Base-by-base conservation (phyloP, 2,329 filamentous ascomycete genomes). In the Phialophora tarda region DNA sequence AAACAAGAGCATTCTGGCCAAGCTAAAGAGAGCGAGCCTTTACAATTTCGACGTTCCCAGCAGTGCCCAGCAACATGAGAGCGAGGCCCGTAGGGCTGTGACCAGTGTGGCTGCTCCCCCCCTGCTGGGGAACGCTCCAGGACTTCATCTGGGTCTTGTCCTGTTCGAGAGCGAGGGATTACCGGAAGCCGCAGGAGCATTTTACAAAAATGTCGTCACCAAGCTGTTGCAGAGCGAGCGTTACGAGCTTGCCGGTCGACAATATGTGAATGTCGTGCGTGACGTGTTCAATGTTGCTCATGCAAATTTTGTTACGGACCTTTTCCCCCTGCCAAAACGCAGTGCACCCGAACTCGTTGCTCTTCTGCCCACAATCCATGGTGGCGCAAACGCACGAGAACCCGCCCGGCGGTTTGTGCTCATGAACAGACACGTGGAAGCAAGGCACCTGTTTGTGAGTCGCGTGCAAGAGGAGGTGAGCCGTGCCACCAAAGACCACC, bases 381-480 rank as follows among this genome's bases (percentile, higher is more conserved):
- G 82, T 17, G 80, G 81, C 60, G 80, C 85, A 69, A 86, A 86
- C 77, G 84, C 84, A 72, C 83, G 86, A 71, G 78, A 81, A 24
- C 78, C 81, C n/a, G 80, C 80, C 1, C 81, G 82, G 47, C 83
- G 81, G 0, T 85, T 86, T 73, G 78, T 80, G 8, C 77, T 86
- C 4, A 81, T 48, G n/a, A 56, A 56, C 24, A 61, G 53, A 53
- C 85, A 85, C 2, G 82, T 82, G 68, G 82, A 85, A 17, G 80
- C 89, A 6, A 81, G 85, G 0, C 77, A 82, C 57, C 84, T 88
- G 74, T 79, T 93, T 0, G 87, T 86, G 24, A 78, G 82, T 30
- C 75, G 88, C 1, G 79, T 92, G 50, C 86, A 91, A 77, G 77
- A 84, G 8, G 87, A 88, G 63, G 86, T 91, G 71, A 89, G 89